Evolutionary conservation across 2,329 filamentous ascomycete species (phyloP).

Genomic region (Cladosporium oxysporum): DNA sequence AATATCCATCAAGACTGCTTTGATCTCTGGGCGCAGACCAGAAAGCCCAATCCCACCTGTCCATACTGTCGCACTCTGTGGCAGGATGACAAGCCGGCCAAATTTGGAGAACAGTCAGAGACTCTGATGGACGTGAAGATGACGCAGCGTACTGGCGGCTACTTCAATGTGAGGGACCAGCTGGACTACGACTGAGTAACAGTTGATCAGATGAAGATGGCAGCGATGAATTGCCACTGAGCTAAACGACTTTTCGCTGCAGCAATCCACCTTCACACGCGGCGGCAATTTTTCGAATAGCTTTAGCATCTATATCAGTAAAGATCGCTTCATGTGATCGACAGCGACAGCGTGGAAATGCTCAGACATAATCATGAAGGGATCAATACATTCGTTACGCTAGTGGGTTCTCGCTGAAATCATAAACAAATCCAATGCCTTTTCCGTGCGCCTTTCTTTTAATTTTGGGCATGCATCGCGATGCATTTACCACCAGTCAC

Average conservation of each 20-base stretch:
- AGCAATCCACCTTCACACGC: neutral
- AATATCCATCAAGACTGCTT: constrained; percentile 63
- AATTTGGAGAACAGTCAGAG: constrained; percentile 21
- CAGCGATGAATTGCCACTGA: neutral
- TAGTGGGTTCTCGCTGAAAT: constrained; percentile 18
- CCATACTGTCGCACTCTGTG: constrained; percentile 36
- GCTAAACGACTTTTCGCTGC: neutral
- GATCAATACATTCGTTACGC: constrained; percentile 19
- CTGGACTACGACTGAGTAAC: constrained; percentile 27
- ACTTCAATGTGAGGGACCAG: constrained; percentile 36
- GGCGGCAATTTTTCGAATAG: neutral
- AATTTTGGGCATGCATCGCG: neutral
- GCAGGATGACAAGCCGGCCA: constrained; percentile 25
- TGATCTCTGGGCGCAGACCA: constrained; percentile 49
- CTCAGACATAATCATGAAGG: constrained; percentile 4
- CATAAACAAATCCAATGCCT: constrained; percentile 2
- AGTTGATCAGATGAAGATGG: no score
- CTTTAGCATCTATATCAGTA: neutral
- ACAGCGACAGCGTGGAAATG: neutral
- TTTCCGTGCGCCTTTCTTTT: constrained; percentile 1
- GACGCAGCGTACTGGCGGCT: constrained; percentile 30
- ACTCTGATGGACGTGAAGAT: constrained; percentile 27
- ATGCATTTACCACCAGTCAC: constrained; percentile 73
- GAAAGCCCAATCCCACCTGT: constrained; percentile 30
- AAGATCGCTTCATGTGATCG: neutral